These are phyloP conservation scores for Mortierella sp. DNA, from an alignment of 371 early-diverging fungal species.

Conservation along the genomic window DNA sequence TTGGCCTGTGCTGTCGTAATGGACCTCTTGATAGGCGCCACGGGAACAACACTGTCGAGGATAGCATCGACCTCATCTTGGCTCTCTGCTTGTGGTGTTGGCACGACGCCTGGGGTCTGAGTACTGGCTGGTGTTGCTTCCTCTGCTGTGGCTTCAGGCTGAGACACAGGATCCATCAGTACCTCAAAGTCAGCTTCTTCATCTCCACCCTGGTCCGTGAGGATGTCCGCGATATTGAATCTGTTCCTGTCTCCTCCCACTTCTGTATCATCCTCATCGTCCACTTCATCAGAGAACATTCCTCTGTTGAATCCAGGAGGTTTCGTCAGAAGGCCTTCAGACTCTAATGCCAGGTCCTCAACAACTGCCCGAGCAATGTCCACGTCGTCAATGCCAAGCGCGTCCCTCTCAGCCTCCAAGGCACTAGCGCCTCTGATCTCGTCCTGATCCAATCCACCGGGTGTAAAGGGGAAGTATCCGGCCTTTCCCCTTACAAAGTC, in stretches of 20 bases:
- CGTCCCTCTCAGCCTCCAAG: slow-evolving; percentile 36
- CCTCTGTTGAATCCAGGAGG: slow-evolving; percentile 80
- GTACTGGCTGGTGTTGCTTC: not conserved
- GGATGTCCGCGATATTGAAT: slow-evolving; percentile 70
- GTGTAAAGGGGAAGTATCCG: slow-evolving; percentile 82
- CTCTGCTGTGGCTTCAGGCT: slow-evolving; percentile 7
- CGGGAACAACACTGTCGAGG: slow-evolving; percentile 29
- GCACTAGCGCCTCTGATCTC: slow-evolving; percentile 35
- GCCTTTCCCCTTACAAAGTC: slow-evolving; percentile 82
- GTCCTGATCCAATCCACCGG: slow-evolving; percentile 64
- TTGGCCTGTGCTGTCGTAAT: slow-evolving; percentile 36
- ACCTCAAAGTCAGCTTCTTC: slow-evolving; percentile 40
- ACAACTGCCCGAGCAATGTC: slow-evolving; percentile 55
- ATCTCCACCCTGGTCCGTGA: slow-evolving; percentile 53
- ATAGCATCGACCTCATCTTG: slow-evolving; percentile 43
- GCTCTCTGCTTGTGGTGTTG: slow-evolving; percentile 6
- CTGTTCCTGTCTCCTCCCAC: slow-evolving; percentile 16
- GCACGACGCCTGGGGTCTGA: not conserved
- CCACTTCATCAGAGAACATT: slow-evolving; percentile 21
- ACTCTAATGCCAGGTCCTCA: slow-evolving; percentile 40
- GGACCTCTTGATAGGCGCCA: slow-evolving; percentile 21
- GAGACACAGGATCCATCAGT: slow-evolving; percentile 36
- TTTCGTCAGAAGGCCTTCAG: slow-evolving; percentile 55
- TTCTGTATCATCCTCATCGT: slow-evolving; percentile 4
- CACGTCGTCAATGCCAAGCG: slow-evolving; percentile 59